Evolutionary conservation across 768 basidiomycete species (phyloP).

Genomic region (Lactarius quietus): DNA sequence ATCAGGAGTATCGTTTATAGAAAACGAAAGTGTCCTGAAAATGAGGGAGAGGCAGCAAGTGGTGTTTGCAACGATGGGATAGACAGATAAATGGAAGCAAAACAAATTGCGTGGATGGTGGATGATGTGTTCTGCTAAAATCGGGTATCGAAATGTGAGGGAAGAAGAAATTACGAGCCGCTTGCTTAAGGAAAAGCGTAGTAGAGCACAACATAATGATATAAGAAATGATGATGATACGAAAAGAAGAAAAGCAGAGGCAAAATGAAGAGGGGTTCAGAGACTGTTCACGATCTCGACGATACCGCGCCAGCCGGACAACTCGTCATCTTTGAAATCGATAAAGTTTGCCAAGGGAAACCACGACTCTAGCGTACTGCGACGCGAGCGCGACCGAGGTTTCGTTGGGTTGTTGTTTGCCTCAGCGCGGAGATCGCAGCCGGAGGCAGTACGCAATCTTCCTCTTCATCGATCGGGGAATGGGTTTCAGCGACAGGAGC

Average conservation of each 20-base stretch:
- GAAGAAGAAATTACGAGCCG: not conserved
- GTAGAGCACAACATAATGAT: conserved; percentile 6
- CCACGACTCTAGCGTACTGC: conserved; percentile 47
- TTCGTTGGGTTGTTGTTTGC: conserved; percentile 22
- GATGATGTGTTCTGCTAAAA: not conserved
- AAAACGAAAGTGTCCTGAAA: not conserved
- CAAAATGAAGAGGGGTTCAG: conserved; percentile 1
- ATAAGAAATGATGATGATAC: conserved; percentile 3
- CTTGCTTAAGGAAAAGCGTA: not conserved
- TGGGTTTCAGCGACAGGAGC: not conserved
- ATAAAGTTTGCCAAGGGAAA: conserved; percentile 63
- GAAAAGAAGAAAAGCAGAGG: not conserved
- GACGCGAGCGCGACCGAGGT: conserved; percentile 32
- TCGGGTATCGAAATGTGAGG: conserved; percentile 3
- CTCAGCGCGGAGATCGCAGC: not conserved
- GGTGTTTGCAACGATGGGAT: conserved; percentile 2
- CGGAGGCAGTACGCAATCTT: conserved; percentile 19
- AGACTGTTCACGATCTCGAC: conserved; percentile 44
- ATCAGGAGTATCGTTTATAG: not conserved
- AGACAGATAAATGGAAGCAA: conserved; percentile 12
- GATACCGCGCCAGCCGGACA: conserved; percentile 60
- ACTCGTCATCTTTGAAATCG: conserved; percentile 48
- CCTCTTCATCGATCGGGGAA: conserved; percentile 16
- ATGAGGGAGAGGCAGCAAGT: not conserved
- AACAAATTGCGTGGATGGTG: not conserved